Evolutionary conservation across 345 rosid genomes (phyloP).

Genomic region (Clarkia xantiana): DNA sequence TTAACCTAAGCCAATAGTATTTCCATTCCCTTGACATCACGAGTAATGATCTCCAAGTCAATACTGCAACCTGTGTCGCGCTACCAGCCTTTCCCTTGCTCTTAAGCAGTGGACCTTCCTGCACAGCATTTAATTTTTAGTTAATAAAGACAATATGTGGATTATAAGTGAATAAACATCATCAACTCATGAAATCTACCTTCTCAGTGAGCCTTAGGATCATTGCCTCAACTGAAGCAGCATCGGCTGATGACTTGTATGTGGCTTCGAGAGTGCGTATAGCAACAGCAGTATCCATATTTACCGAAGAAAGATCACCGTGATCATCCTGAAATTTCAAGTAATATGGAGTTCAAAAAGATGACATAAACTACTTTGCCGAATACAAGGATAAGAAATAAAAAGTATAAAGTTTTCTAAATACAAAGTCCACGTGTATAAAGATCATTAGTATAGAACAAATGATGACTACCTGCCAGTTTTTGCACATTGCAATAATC

Average conservation of each 20-base stretch:
- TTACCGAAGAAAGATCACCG: conserved; percentile 93
- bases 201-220: conserved; percentile 69
- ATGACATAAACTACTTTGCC: too few species aligned
- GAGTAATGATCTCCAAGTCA: conserved; percentile 92
- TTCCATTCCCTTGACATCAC: conserved; percentile 99
- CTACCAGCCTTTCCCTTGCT: conserved; percentile 75
- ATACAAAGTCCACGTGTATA: too few species aligned
- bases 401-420: too few species aligned
- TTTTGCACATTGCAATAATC: conserved; percentile 97
- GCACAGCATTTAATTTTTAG: conserved; percentile 8
- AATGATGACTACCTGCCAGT: conserved; percentile 63
- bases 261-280: conserved; percentile 98
- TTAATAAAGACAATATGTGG: neutral
- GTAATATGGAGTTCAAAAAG: too few species aligned
- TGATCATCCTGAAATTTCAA: conserved; percentile 56
- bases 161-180: neutral
- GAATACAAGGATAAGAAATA: too few species aligned
- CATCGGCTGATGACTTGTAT: conserved; percentile 81
- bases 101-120: conserved; percentile 92
- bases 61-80: conserved; percentile 72
- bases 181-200: conserved; percentile 18
- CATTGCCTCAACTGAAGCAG: conserved; percentile 76
- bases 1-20: conserved; percentile 92
- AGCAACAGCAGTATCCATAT: conserved; percentile 99
- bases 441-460: too few species aligned